Evolutionary conservation across 345 rosid species (phyloP).

Genomic region (Erysimum cheiranthoides): DNA sequence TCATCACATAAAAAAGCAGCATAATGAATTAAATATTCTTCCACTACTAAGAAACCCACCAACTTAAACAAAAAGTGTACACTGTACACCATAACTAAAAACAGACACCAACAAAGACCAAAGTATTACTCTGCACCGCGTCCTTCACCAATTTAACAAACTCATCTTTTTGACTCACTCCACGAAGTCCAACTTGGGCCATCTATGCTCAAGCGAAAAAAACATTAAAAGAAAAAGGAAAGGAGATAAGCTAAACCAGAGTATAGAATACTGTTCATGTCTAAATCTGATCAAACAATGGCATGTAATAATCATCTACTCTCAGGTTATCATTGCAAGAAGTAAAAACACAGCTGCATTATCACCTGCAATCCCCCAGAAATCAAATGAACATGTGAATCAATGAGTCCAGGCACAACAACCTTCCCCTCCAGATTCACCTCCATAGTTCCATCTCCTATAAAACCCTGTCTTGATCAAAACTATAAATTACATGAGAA

Average conservation of each 20-base stretch:
- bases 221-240: not conserved
- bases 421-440: slow-evolving; percentile 77
- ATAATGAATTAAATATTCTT: not conserved
- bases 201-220: slow-evolving; percentile 51
- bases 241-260: not conserved
- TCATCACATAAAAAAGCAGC: not conserved
- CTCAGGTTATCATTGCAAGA: not conserved
- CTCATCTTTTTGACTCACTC: slow-evolving; percentile 65
- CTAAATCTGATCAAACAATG: slow-evolving; percentile 11
- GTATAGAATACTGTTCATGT: not conserved
- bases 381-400: slow-evolving; percentile 88
- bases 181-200: slow-evolving; percentile 67
- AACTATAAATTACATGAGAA: slow-evolving; percentile 20
- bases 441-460: slow-evolving; percentile 60
- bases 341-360: not conserved
- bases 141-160: slow-evolving; percentile 75
- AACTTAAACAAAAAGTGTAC: not conserved
- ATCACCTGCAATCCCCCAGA: slow-evolving; percentile 84
- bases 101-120: slow-evolving; percentile 10
- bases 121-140: slow-evolving; percentile 59
- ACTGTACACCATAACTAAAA: not conserved
- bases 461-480: slow-evolving; percentile 55
- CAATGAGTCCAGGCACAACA: slow-evolving; percentile 91
- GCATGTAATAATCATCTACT: not conserved
- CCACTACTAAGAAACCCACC: not conserved